Evolutionary conservation across 805 yeast genomes (phyloP).

Genomic region (Brettanomyces nanus): DNA sequence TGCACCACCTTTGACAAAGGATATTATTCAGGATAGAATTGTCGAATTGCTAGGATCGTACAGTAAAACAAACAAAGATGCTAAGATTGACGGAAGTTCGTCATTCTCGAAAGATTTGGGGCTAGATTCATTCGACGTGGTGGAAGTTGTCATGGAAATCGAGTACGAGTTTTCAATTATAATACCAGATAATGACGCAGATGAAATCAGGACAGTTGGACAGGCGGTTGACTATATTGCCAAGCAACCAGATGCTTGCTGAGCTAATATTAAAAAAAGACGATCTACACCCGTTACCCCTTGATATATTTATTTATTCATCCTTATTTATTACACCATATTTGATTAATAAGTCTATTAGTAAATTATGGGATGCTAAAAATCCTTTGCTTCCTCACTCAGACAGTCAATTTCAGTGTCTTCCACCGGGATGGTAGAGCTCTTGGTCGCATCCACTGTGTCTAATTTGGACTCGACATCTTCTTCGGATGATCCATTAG

Average conservation of each 20-base stretch:
- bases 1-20: constrained; percentile 54
- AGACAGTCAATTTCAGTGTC: too few species aligned
- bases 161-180: constrained; percentile 72
- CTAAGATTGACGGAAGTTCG: constrained; percentile 31
- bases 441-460: too few species aligned
- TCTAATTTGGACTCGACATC: too few species aligned
- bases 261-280: too few species aligned
- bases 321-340: too few species aligned
- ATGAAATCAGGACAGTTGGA: constrained; percentile 86
- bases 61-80: constrained; percentile 40
- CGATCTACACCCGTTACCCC: too few species aligned
- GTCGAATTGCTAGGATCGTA: constrained; percentile 58
- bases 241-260: constrained; percentile 46
- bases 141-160: constrained; percentile 65
- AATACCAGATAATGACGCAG: constrained; percentile 86
- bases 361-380: too few species aligned
- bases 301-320: too few species aligned
- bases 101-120: constrained; percentile 60
- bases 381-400: too few species aligned
- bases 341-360: too few species aligned
- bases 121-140: constrained; percentile 63
- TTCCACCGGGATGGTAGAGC: too few species aligned
- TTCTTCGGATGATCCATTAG: too few species aligned
- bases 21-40: constrained; percentile 53
- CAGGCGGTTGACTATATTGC: constrained; percentile 86